Percentiles rank a stretch among this genome's conserved stretches.
Conservation (phyloP, 352 stramenopile species). For the Peronosclerospora sorghi region DNA sequence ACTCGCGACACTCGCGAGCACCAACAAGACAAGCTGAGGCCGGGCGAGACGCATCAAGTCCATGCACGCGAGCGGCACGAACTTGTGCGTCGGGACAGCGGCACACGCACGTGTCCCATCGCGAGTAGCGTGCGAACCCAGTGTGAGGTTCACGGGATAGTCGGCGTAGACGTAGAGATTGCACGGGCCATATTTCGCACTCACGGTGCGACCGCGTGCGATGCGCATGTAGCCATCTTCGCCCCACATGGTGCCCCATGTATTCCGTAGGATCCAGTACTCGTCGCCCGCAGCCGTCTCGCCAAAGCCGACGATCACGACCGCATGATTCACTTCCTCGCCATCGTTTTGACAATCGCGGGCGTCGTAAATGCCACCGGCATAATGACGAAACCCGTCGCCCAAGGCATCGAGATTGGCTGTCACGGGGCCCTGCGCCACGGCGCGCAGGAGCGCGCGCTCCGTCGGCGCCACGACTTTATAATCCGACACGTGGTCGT, state of each 20-base stretch:
- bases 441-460: constrained; percentile 46
- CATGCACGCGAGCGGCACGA: constrained; percentile 27
- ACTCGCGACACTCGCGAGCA: constrained; percentile 24
- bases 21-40: constrained; percentile 27
- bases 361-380: constrained; percentile 77
- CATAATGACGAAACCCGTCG: constrained; percentile 78
- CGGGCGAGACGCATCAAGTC: constrained; percentile 30
- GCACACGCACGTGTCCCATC: constrained; percentile 26
- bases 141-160: constrained; percentile 47
- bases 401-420: constrained; percentile 66
- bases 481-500: constrained; percentile 36
- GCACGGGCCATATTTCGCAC: constrained; percentile 35
- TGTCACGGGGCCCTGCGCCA: constrained; percentile 56
- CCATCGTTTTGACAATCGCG: constrained; percentile 61
- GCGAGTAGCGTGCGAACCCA: constrained; percentile 12
- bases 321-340: constrained; percentile 78
- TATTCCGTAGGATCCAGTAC: constrained; percentile 88
- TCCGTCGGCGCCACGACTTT: constrained; percentile 40
- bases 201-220: constrained; percentile 23
- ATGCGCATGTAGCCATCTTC: constrained; percentile 78
- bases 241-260: constrained; percentile 85
- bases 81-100: constrained; percentile 12
- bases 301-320: constrained; percentile 80
- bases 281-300: constrained; percentile 53
- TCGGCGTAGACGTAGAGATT: constrained; percentile 69